Conservation (phyloP, 331 rosid species). For the Prunus yedoensis region DNA sequence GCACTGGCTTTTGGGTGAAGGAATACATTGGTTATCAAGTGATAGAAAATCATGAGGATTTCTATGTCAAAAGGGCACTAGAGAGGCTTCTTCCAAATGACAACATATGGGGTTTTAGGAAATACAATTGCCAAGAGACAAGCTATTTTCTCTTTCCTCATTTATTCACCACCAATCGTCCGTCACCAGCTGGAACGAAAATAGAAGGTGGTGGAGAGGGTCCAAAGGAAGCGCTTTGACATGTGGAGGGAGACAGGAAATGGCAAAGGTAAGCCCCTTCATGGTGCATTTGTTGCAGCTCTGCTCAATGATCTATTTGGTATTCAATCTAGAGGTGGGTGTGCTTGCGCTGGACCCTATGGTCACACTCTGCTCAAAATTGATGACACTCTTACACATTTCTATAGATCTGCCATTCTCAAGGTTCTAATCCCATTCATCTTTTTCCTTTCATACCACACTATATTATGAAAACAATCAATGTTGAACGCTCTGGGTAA, state of each 20-base stretch:
- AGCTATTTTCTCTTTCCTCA: slow-evolving; percentile 66
- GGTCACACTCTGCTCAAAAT: slow-evolving; percentile 68
- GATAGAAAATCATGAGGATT: slow-evolving; percentile 61
- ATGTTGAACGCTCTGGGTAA: neutral
- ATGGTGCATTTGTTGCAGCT: slow-evolving; percentile 76
- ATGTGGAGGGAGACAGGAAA: slow-evolving; percentile 59
- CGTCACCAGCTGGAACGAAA: neutral
- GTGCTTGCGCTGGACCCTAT: slow-evolving; percentile 91
- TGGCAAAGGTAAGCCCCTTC: slow-evolving; percentile 63
- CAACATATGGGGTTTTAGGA: slow-evolving; percentile 62
- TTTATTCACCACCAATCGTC: slow-evolving; percentile 48
- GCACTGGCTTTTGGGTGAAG: slow-evolving; percentile 90
- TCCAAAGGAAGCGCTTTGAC: slow-evolving; percentile 29
- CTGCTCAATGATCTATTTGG: slow-evolving; percentile 86
- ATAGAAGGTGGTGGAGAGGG: neutral
- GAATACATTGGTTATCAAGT: slow-evolving; percentile 55
- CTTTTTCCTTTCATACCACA: neutral
- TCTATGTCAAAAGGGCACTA: slow-evolving; percentile 49
- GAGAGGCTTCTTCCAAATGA: slow-evolving; percentile 56
- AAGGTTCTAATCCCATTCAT: slow-evolving; percentile 36
- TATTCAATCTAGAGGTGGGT: slow-evolving; percentile 88
- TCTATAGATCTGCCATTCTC: slow-evolving; percentile 58
- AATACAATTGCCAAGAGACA: slow-evolving; percentile 56
- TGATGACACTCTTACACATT: slow-evolving; percentile 45
- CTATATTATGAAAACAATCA: neutral